Percentiles rank a stretch among this genome's conserved stretches.
Conservation (phyloP, 106 monocot species). For the Phalaenopsis aphrodite region DNA sequence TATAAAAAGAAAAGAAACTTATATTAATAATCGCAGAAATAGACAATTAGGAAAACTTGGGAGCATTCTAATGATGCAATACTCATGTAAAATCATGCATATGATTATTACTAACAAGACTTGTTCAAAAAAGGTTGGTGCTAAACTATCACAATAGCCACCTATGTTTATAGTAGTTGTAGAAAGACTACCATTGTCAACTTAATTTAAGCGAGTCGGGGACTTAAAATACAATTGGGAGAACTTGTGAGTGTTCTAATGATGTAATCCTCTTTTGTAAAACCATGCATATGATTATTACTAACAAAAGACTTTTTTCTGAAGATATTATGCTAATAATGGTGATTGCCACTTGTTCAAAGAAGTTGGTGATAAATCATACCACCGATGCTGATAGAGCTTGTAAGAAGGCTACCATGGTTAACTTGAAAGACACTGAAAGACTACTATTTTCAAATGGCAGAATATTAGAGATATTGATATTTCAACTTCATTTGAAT, state of each 20-base stretch:
- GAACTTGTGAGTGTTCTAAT: background rate
- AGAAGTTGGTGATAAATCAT: background rate
- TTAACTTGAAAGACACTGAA: background rate
- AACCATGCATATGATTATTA: background rate
- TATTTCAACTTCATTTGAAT: constrained; percentile 16
- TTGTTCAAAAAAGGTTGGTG: constrained; percentile 18
- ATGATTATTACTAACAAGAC: constrained; percentile 5
- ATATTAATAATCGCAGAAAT: too few relatives aligned
- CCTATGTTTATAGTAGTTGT: constrained; percentile 5
- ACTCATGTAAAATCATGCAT: background rate
- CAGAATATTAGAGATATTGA: background rate
- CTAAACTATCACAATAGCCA: background rate
- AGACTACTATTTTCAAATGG: background rate
- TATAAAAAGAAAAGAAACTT: too few relatives aligned
- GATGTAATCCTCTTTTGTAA: background rate
- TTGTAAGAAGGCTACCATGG: constrained; percentile 2
- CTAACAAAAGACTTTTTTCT: constrained; percentile 5
- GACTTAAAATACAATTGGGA: too few relatives aligned
- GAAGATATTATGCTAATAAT: constrained; percentile 61
- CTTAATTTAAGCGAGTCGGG: background rate
- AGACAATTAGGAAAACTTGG: too few relatives aligned
- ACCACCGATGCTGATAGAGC: background rate
- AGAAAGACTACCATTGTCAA: constrained; percentile 1
- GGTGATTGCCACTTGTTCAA: constrained; percentile 43
- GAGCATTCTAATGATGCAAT: background rate